These are phyloP conservation scores for Ceratobasidium theobromae DNA, from an alignment of 1,284 basidiomycete species.

Conservation along the genomic window DNA sequence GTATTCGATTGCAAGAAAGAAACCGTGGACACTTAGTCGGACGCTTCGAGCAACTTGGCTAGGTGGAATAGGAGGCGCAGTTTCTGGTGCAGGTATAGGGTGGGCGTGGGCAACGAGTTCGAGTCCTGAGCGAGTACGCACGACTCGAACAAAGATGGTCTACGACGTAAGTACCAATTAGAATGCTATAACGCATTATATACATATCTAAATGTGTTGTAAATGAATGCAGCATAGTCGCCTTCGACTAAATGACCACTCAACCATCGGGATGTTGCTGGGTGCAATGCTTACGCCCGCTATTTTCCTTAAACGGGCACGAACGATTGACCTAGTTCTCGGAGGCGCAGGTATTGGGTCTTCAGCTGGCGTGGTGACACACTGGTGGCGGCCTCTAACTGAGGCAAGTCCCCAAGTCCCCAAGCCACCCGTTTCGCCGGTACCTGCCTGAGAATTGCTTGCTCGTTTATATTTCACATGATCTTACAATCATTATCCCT, in stretches of 20 bases:
- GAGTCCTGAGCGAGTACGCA: slow-evolving; percentile 44
- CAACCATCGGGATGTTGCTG: slow-evolving; percentile 65
- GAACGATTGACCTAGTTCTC: slow-evolving; percentile 47
- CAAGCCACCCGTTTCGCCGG: background rate
- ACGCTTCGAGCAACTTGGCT: slow-evolving; percentile 68
- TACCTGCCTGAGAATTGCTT: background rate
- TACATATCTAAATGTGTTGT: background rate
- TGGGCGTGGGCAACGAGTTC: slow-evolving; percentile 39
- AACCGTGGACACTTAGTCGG: slow-evolving; percentile 59
- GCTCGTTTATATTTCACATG: too few relatives aligned
- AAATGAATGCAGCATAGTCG: slow-evolving; percentile 50
- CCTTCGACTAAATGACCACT: slow-evolving; percentile 64
- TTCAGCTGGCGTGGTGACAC: slow-evolving; percentile 22
- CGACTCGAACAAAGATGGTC: slow-evolving; percentile 47
- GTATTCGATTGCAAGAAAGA: slow-evolving; percentile 55
- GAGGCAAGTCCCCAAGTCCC: background rate
- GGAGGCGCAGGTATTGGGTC: slow-evolving; percentile 37
- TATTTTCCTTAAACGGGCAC: slow-evolving; percentile 65
- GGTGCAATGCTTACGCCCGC: slow-evolving; percentile 63
- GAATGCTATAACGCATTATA: background rate
- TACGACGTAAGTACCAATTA: slow-evolving; percentile 55
- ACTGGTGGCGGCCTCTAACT: slow-evolving; percentile 14
- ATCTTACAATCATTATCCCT: too few relatives aligned
- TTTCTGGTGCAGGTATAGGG: slow-evolving; percentile 35
- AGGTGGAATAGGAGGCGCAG: slow-evolving; percentile 58